Conservation (phyloP, 139 green algal genomes). For the Chlamydomonas asymmetrica region DNA sequence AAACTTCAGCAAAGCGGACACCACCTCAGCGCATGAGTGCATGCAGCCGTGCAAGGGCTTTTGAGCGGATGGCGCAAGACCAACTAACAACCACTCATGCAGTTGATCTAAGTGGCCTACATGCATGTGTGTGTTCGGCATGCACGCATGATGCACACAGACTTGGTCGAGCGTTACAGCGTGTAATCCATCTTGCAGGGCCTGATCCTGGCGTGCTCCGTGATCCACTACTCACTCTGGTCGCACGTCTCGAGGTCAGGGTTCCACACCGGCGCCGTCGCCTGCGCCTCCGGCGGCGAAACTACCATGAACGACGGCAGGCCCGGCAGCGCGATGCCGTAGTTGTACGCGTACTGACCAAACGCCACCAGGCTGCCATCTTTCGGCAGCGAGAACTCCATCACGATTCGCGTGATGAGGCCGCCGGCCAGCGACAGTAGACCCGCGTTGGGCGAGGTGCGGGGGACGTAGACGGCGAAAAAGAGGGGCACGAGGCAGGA, state of each 20-base stretch:
- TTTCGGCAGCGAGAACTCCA: slow-evolving; percentile 52
- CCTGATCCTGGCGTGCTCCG: no score
- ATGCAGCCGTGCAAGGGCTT: no score
- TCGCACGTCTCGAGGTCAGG: slow-evolving; percentile 26
- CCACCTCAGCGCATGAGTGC: no score
- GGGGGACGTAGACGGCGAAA: slow-evolving; percentile 33
- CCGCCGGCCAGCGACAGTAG: slow-evolving; percentile 25
- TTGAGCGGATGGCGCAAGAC: no score
- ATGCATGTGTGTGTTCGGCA: no score
- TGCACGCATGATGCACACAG: no score
- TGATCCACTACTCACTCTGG: slow-evolving; percentile 6
- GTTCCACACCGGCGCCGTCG: slow-evolving; percentile 13
- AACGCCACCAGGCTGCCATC: slow-evolving; percentile 41
- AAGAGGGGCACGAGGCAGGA: slow-evolving; percentile 43
- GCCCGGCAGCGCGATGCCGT: slow-evolving; percentile 18
- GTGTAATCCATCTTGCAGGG: no score
- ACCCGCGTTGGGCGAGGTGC: slow-evolving; percentile 38
- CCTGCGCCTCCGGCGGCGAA: not conserved
- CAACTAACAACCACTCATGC: no score
- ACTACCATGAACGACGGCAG: slow-evolving; percentile 22
- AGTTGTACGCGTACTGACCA: slow-evolving; percentile 23
- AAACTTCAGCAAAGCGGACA: not conserved
- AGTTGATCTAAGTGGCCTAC: no score
- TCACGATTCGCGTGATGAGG: slow-evolving; percentile 32
- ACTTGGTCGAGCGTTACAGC: no score